Evolutionary conservation across 495 filamentous ascomycete species (phyloP).

Genomic region (Mytilinidion resinicola): DNA sequence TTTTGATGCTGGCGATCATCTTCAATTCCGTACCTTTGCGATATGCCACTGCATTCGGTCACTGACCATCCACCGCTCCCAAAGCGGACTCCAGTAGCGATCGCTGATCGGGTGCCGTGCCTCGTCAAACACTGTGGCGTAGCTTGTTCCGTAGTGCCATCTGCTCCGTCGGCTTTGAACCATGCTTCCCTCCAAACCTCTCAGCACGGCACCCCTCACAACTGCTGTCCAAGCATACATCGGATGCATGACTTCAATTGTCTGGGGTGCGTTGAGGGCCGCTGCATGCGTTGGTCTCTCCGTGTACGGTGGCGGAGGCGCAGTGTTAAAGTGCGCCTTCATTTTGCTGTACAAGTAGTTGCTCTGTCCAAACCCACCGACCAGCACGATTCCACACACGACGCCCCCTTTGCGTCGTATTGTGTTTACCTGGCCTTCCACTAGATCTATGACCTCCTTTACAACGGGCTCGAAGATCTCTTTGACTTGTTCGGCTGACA

Average conservation of each 20-base stretch:
- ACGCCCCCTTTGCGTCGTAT: slow-evolving; percentile 51
- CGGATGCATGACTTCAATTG: slow-evolving; percentile 54
- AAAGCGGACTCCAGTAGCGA: slow-evolving; percentile 67
- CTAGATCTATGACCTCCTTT: slow-evolving; percentile 50
- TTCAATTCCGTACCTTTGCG: slow-evolving; percentile 48
- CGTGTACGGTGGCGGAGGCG: slow-evolving; percentile 59
- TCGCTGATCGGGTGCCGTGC: slow-evolving; percentile 59
- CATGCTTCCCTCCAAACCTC: slow-evolving; percentile 65
- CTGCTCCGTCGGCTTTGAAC: slow-evolving; percentile 59
- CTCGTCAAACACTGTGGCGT: slow-evolving; percentile 69
- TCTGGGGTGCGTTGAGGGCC: slow-evolving; percentile 34
- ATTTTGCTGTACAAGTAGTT: slow-evolving; percentile 58
- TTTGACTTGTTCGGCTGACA: slow-evolving; percentile 41
- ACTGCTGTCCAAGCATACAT: slow-evolving; percentile 74
- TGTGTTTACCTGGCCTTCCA: slow-evolving; percentile 50
- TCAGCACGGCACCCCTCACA: slow-evolving; percentile 59
- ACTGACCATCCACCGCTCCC: slow-evolving; percentile 74
- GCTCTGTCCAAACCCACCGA: slow-evolving; percentile 65
- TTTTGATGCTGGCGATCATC: not conserved
- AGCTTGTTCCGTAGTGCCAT: slow-evolving; percentile 72
- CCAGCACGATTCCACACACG: slow-evolving; percentile 62
- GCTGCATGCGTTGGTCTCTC: slow-evolving; percentile 54
- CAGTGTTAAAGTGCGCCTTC: slow-evolving; percentile 56
- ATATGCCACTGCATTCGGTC: slow-evolving; percentile 80
- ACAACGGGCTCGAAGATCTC: slow-evolving; percentile 47